Evolutionary conservation across 352 stramenopile genomes (phyloP).

Genomic region (Phytophthora foliorum): DNA sequence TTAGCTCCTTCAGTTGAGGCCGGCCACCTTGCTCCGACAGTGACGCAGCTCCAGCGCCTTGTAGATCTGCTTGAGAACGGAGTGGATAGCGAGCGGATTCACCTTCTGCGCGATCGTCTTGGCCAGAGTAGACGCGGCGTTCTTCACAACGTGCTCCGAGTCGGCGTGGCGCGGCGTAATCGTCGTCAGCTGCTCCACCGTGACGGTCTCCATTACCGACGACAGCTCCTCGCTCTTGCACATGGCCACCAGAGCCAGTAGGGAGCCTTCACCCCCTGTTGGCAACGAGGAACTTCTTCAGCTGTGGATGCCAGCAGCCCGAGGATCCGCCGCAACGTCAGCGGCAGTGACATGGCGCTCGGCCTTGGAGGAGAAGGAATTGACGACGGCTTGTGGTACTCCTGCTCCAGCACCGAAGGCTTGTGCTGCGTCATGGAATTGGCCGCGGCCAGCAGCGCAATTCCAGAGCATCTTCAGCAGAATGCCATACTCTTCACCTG

Average conservation of each 20-base stretch:
- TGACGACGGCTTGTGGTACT: too few species aligned
- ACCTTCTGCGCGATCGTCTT: slow-evolving; percentile 50
- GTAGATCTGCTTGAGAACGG: slow-evolving; percentile 71
- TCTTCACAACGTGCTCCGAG: slow-evolving; percentile 68
- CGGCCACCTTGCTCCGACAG: slow-evolving; percentile 92
- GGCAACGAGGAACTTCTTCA: slow-evolving; percentile 50
- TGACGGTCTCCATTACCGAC: slow-evolving; percentile 62
- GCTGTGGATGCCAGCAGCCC: slow-evolving; percentile 50
- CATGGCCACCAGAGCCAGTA: slow-evolving; percentile 55
- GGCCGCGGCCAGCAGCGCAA: too few species aligned
- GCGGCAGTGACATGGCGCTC: slow-evolving; percentile 56
- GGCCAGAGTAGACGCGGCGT: slow-evolving; percentile 43
- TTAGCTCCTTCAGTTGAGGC: slow-evolving; percentile 87
- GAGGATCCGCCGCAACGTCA: slow-evolving; percentile 56
- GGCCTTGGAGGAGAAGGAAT: too few species aligned
- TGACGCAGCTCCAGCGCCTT: slow-evolving; percentile 61
- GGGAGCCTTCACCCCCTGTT: slow-evolving; percentile 75
- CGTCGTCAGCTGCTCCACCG: slow-evolving; percentile 56
- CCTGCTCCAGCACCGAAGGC: too few species aligned
- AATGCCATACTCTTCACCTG: too few species aligned
- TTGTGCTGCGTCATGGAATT: too few species aligned
- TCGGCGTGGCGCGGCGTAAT: slow-evolving; percentile 76
- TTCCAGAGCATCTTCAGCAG: too few species aligned
- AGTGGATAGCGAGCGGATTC: slow-evolving; percentile 68
- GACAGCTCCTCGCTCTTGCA: slow-evolving; percentile 55